A percentile compares a stretch with the other conserved stretches of the same genome.
Evolutionary conservation across 306 rosid species (phyloP).

Genomic region (Chamaecrista fasciculata): DNA sequence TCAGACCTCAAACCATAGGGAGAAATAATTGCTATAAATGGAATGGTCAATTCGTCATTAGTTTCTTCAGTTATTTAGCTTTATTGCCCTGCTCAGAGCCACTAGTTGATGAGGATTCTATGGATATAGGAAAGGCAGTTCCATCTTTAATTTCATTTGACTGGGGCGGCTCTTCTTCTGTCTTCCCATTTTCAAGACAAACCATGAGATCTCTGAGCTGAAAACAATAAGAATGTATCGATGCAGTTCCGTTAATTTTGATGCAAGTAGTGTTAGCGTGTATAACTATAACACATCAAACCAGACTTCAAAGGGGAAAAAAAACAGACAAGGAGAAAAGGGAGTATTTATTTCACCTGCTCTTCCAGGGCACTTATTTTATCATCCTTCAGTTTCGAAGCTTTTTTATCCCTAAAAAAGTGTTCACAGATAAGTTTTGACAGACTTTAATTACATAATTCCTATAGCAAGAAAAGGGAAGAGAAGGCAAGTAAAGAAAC

Average conservation of each 20-base stretch:
- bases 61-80: slow-evolving; percentile 25
- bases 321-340: background rate
- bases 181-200: slow-evolving; percentile 55
- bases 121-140: slow-evolving; percentile 26
- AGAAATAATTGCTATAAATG: background rate
- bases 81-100: slow-evolving; percentile 28
- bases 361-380: slow-evolving; percentile 56
- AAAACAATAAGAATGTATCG: slow-evolving; percentile 22
- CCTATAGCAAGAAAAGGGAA: background rate
- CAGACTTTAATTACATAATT: slow-evolving; percentile 9
- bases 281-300: background rate
- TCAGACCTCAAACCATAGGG: background rate
- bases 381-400: slow-evolving; percentile 38
- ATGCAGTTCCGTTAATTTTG: slow-evolving; percentile 22
- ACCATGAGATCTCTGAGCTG: slow-evolving; percentile 80
- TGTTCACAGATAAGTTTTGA: slow-evolving; percentile 18
- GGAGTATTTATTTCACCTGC: slow-evolving; percentile 49
- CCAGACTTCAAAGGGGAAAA: background rate
- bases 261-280: background rate
- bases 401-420: slow-evolving; percentile 55
- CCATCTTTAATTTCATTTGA: slow-evolving; percentile 40
- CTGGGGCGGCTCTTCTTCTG: slow-evolving; percentile 35
- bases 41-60: background rate
- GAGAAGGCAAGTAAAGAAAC: slow-evolving; percentile 7
- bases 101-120: slow-evolving; percentile 35